Conservation (phyloP, 805 yeast species). For the Wickerhamiella brachini region DNA sequence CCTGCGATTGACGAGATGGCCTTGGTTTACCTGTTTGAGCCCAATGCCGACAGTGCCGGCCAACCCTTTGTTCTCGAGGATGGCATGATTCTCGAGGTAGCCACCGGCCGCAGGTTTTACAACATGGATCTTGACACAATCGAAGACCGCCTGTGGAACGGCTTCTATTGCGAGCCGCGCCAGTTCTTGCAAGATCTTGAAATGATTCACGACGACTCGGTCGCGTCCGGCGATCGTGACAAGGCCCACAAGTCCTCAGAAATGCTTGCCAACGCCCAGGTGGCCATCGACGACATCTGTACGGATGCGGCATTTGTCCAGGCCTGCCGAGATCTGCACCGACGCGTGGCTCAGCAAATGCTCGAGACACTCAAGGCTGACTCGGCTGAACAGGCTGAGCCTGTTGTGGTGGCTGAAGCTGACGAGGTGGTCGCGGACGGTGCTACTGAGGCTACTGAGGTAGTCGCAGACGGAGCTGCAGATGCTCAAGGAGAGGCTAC, state of each 20-base stretch:
- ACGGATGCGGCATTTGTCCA: constrained; percentile 49
- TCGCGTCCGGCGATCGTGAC: constrained; percentile 68
- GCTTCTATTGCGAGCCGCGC: constrained; percentile 81
- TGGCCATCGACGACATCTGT: constrained; percentile 79
- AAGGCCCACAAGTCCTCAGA: constrained; percentile 71
- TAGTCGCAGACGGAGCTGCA: no score
- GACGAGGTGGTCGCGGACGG: not conserved
- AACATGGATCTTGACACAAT: constrained; percentile 91
- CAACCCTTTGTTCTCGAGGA: constrained; percentile 31
- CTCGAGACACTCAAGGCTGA: constrained; percentile 13
- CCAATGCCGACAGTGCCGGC: constrained; percentile 19
- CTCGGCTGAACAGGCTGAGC: constrained; percentile 1
- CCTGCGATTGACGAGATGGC: constrained; percentile 74
- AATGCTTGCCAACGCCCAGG: constrained; percentile 92
- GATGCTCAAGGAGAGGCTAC: not conserved
- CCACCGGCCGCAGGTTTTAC: constrained; percentile 56
- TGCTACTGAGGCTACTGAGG: not conserved
- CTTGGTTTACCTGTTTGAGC: constrained; percentile 64
- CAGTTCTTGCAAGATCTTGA: constrained; percentile 79
- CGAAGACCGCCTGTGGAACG: constrained; percentile 95
- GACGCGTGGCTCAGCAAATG: constrained; percentile 15
- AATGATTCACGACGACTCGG: constrained; percentile 68
- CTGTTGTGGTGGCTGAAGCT: not conserved
- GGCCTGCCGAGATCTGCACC: constrained; percentile 55
- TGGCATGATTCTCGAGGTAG: constrained; percentile 67